Conservation (phyloP, 2,329 filamentous ascomycete species). For the Hymenoscyphus repandus region DNA sequence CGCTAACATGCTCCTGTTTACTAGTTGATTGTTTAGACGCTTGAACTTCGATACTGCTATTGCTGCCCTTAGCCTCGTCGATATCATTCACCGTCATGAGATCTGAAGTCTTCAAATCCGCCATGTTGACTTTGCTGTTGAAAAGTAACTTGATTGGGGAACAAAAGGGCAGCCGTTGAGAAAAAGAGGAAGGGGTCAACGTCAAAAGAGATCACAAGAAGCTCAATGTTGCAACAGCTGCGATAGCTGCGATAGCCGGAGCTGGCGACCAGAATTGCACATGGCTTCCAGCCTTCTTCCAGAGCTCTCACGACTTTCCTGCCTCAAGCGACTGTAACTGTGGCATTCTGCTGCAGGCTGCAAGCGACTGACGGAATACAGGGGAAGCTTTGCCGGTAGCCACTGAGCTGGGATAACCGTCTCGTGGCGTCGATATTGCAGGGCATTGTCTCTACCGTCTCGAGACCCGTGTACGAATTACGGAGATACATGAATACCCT, state of each 20-base stretch:
- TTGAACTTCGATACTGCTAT: not conserved
- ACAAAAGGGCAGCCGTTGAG: not conserved
- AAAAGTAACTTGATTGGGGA: not conserved
- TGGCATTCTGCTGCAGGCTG: not conserved
- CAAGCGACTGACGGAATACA: not conserved
- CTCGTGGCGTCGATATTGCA: not conserved
- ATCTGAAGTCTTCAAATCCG: slow-evolving; percentile 1
- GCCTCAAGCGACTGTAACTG: not conserved
- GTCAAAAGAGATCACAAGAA: not conserved
- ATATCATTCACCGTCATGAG: not conserved
- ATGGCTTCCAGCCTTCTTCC: not conserved
- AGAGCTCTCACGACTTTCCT: not conserved
- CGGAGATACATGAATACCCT: too few species aligned
- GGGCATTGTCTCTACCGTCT: not conserved
- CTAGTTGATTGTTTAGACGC: not conserved
- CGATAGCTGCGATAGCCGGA: not conserved
- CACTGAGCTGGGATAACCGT: not conserved
- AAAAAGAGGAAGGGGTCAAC: not conserved
- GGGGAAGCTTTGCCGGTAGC: not conserved
- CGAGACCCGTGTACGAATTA: too few species aligned
- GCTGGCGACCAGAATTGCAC: not conserved
- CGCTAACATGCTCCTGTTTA: not conserved
- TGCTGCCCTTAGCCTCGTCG: slow-evolving; percentile 2
- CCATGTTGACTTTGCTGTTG: not conserved
- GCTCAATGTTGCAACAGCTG: not conserved